Conservation (phyloP, 768 basidiomycete species). For the Tephrocybe sp. region DNA sequence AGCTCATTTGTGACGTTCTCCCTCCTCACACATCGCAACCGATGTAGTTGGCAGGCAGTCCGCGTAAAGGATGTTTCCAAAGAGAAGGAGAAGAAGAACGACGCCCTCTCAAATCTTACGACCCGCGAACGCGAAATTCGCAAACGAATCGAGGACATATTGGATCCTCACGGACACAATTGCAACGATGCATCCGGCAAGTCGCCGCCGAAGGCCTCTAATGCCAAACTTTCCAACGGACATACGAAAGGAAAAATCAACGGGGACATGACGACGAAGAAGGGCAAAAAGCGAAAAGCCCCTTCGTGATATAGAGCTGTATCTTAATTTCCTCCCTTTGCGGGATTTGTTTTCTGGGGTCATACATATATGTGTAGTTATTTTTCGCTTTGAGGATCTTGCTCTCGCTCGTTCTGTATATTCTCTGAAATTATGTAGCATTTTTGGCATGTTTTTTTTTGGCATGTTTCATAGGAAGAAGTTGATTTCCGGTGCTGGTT, state of each 20-base stretch:
- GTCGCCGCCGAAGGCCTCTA: constrained; percentile 36
- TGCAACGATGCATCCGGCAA: constrained; percentile 31
- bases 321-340: constrained; percentile 25
- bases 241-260: constrained; percentile 41
- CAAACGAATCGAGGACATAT: constrained; percentile 72
- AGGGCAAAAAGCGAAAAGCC: constrained; percentile 57
- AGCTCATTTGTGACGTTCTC: constrained; percentile 3
- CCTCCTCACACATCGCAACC: constrained; percentile 3
- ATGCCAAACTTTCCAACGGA: constrained; percentile 46
- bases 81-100: constrained; percentile 77
- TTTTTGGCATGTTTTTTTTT: constrained; percentile 5
- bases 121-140: constrained; percentile 78
- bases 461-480: too few relatives aligned
- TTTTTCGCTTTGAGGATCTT: constrained; percentile 9
- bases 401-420: constrained; percentile 9
- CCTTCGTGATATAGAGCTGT: constrained; percentile 29
- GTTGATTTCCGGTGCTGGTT: constrained; percentile 11
- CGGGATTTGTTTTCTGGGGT: neutral
- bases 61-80: constrained; percentile 70
- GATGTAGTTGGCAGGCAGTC: constrained; percentile 73
- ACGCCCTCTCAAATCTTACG: constrained; percentile 63
- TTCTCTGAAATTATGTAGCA: constrained; percentile 5
- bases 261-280: constrained; percentile 50
- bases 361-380: constrained; percentile 6
- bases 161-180: constrained; percentile 46